phyloP scores from a whole-genome alignment of 345 rosid species.

The Acer saccharum region DNA sequence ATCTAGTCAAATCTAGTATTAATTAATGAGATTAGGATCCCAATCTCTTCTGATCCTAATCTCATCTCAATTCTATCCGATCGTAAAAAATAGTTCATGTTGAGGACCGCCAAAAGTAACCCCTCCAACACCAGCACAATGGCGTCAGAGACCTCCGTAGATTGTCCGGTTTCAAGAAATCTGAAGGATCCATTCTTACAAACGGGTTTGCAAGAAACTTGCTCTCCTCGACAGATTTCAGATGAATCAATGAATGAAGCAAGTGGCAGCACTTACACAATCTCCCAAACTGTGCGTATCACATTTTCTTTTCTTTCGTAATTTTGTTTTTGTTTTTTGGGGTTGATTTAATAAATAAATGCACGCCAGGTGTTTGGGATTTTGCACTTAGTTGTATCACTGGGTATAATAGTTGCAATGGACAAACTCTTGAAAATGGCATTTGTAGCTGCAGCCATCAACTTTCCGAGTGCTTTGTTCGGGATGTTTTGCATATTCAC shows the following conservation, averaged over 20 bases:
- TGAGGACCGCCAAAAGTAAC: no score
- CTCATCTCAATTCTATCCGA: no score
- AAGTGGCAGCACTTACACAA: slow-evolving; percentile 43
- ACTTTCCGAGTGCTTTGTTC: slow-evolving; percentile 93
- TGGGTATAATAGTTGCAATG: slow-evolving; percentile 80
- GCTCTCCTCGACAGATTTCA: slow-evolving; percentile 30
- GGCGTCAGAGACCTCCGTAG: slow-evolving; percentile 18
- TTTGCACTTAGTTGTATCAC: slow-evolving; percentile 71
- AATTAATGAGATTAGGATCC: no score
- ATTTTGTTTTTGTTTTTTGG: background rate
- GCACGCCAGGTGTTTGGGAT: slow-evolving; percentile 55
- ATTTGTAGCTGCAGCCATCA: slow-evolving; percentile 80
- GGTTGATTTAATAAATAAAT: background rate
- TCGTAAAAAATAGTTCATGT: no score
- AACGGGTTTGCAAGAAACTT: slow-evolving; percentile 25
- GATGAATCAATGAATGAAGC: slow-evolving; percentile 44
- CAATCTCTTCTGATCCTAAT: no score
- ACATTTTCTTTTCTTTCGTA: background rate
- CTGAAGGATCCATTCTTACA: slow-evolving; percentile 23
- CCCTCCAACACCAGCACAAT: background rate
- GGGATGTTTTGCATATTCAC: slow-evolving; percentile 98
- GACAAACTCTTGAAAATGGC: slow-evolving; percentile 74
- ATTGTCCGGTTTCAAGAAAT: background rate
- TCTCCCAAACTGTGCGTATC: slow-evolving; percentile 47
- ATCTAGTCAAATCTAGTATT: no score